Evolutionary conservation across 164 flowering plant genomes (phyloP).

Genomic region (Amborella trichopoda): DNA sequence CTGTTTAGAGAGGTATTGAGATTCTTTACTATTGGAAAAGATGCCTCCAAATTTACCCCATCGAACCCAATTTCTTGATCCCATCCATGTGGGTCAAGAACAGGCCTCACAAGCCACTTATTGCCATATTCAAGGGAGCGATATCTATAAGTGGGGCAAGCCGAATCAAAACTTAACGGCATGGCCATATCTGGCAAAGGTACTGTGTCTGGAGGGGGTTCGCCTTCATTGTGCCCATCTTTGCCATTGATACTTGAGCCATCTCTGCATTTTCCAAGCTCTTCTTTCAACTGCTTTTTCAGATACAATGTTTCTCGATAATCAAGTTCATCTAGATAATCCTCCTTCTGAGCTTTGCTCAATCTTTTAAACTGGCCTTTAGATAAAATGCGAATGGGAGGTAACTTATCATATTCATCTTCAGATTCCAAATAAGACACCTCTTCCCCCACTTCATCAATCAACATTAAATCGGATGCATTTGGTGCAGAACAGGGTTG

Average conservation of each 20-base stretch:
- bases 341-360: slow-evolving; percentile 50
- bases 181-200: slow-evolving; percentile 65
- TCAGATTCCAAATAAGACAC: slow-evolving; percentile 39
- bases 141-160: slow-evolving; percentile 62
- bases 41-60: slow-evolving; percentile 74
- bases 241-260: slow-evolving; percentile 14
- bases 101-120: slow-evolving; percentile 72
- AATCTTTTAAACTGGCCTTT: slow-evolving; percentile 59
- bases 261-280: slow-evolving; percentile 25
- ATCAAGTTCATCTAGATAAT: slow-evolving; percentile 85
- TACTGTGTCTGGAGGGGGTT: slow-evolving; percentile 40
- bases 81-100: slow-evolving; percentile 91
- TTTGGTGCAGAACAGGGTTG: slow-evolving; percentile 27
- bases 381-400: slow-evolving; percentile 68
- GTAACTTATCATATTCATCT: slow-evolving; percentile 85
- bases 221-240: slow-evolving; percentile 27
- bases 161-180: slow-evolving; percentile 79
- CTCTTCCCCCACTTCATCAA: slow-evolving; percentile 35
- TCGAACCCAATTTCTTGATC: slow-evolving; percentile 97
- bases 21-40: slow-evolving; percentile 28
- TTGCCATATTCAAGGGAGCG: slow-evolving; percentile 57
- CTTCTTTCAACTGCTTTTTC: slow-evolving; percentile 75
- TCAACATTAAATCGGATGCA: neutral
- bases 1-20: slow-evolving; percentile 44
- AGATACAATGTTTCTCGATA: slow-evolving; percentile 81